A percentile compares a stretch with the other conserved stretches of the same genome.
These are phyloP conservation scores for Wickerhamiella domercqiae DNA, from an alignment of 805 yeast species.

Conservation along the genomic window DNA sequence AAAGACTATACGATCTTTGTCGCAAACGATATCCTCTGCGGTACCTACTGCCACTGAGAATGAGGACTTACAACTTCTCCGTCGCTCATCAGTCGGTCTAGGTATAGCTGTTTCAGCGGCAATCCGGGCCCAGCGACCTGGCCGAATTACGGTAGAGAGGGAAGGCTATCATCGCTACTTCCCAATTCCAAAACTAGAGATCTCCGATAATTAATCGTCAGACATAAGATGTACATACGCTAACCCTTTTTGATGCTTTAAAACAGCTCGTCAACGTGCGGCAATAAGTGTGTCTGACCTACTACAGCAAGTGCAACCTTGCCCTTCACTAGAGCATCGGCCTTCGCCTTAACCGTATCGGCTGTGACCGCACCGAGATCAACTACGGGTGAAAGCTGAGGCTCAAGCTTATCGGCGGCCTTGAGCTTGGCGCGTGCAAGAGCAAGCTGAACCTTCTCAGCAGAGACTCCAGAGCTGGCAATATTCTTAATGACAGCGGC, in stretches of 20 bases:
- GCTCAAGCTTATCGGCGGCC: conserved; percentile 31
- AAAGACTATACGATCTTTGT: conserved; percentile 8
- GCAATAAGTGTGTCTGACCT: conserved; percentile 76
- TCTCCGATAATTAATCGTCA: neutral
- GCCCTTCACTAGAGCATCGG: conserved; percentile 25
- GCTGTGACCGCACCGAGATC: conserved; percentile 25
- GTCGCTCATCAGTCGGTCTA: conserved; percentile 15
- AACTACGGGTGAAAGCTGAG: conserved; percentile 30
- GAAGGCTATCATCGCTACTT: conserved; percentile 33
- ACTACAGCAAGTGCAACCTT: conserved; percentile 76
- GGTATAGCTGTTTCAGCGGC: conserved; percentile 10
- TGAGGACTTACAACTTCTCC: conserved; percentile 13
- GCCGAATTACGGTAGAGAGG: conserved; percentile 19
- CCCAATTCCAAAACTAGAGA: conserved; percentile 24
- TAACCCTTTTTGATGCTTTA: conserved; percentile 11
- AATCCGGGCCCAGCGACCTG: conserved; percentile 5
- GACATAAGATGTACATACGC: neutral
- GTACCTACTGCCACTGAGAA: conserved; percentile 11
- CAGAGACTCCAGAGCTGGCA: conserved; percentile 17
- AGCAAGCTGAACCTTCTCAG: conserved; percentile 33
- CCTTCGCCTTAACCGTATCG: conserved; percentile 24
- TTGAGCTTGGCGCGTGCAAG: conserved; percentile 45
- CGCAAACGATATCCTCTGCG: conserved; percentile 9
- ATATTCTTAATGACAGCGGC: conserved; percentile 19
- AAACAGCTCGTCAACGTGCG: conserved; percentile 80